Conservation (phyloP, 257 asterid genomes). For the Capsicum baccatum region DNA sequence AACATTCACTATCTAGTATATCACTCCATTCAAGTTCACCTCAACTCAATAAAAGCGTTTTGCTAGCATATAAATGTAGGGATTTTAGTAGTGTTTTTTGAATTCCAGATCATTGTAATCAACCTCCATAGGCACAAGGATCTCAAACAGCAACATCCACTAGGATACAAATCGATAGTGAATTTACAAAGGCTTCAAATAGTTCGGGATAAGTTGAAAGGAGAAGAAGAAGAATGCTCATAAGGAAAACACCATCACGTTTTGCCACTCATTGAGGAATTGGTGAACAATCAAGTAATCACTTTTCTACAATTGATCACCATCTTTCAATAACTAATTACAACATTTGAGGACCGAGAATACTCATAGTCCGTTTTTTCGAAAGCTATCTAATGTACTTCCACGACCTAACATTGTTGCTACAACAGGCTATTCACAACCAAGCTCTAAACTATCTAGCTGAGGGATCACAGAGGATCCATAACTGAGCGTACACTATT, state of each 20-base stretch:
- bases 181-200: too few species aligned
- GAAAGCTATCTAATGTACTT: slow-evolving; percentile 33
- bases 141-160: too few species aligned
- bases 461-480: slow-evolving; percentile 31
- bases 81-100: too few species aligned
- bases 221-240: slow-evolving; percentile 13
- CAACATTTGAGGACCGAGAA: slow-evolving; percentile 9
- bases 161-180: too few species aligned
- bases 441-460: slow-evolving; percentile 30
- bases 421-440: slow-evolving; percentile 42
- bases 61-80: background rate
- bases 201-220: background rate
- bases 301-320: slow-evolving; percentile 25
- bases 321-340: slow-evolving; percentile 12
- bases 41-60: background rate
- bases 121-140: too few species aligned
- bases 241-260: background rate
- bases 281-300: slow-evolving; percentile 20
- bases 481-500: slow-evolving; percentile 27
- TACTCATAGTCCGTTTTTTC: background rate
- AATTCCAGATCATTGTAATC: too few species aligned
- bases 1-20: background rate
- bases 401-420: slow-evolving; percentile 31
- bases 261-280: background rate
- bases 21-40: background rate